Conservation (phyloP, 352 stramenopile genomes). For the Pythium periplocum region DNA sequence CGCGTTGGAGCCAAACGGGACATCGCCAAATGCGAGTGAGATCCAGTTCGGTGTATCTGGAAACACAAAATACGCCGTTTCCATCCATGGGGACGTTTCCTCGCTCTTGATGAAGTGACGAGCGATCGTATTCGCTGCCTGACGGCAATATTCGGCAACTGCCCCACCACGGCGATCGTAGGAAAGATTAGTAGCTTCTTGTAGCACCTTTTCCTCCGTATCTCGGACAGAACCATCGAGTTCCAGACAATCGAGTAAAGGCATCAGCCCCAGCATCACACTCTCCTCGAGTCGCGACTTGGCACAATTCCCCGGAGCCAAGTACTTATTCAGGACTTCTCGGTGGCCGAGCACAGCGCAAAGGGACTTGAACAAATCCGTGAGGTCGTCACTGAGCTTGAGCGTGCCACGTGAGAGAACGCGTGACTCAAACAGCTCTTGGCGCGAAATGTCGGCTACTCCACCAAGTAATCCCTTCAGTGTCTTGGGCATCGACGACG, state of each 20-base stretch:
- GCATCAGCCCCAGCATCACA: conserved; percentile 22
- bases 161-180: neutral
- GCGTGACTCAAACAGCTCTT: conserved; percentile 22
- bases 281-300: conserved; percentile 18
- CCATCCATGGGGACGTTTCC: neutral
- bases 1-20: conserved; percentile 1
- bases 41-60: conserved; percentile 9
- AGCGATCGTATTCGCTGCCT: conserved; percentile 4
- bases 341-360: conserved; percentile 20
- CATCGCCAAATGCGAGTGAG: conserved; percentile 13
- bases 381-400: conserved; percentile 26
- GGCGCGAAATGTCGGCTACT: conserved; percentile 14
- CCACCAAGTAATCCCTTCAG: conserved; percentile 15
- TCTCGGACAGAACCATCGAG: conserved; percentile 16
- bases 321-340: conserved; percentile 17
- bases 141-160: conserved; percentile 3
- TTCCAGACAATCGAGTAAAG: conserved; percentile 25
- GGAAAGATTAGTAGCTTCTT: neutral
- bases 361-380: conserved; percentile 21
- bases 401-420: conserved; percentile 29
- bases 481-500: conserved; percentile 2
- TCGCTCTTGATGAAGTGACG: neutral
- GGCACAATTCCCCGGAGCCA: conserved; percentile 4
- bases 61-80: conserved; percentile 8
- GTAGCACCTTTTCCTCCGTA: conserved; percentile 1